These are phyloP conservation scores for Hyaloscypha variabilis DNA, from an alignment of 495 filamentous ascomycete genomes.

Conservation along the genomic window DNA sequence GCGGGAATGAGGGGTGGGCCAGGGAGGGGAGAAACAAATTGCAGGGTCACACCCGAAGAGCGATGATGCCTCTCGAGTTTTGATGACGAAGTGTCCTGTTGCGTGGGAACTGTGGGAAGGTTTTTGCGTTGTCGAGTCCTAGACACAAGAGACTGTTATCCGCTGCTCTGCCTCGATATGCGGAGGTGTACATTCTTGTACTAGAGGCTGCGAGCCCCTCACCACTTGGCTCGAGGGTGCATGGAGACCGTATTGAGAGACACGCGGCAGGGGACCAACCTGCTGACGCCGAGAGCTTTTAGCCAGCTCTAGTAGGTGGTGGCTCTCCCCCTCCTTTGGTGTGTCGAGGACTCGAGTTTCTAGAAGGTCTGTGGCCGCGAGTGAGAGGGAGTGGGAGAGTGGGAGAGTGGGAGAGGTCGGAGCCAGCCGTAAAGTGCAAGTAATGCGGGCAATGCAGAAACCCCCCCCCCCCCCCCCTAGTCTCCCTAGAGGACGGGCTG, in stretches of 20 bases:
- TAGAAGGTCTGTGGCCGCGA: not conserved
- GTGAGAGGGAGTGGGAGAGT: too few species aligned
- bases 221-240: not conserved
- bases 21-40: not conserved
- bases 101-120: too few species aligned
- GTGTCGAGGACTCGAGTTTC: constrained; percentile 16
- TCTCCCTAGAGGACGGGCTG: not conserved
- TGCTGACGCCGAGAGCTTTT: constrained; percentile 23
- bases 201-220: not conserved
- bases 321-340: constrained; percentile 13
- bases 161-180: not conserved
- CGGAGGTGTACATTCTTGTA: constrained; percentile 7
- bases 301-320: not conserved
- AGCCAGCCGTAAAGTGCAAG: constrained; percentile 7
- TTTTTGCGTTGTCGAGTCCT: too few species aligned
- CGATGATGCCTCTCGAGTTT: not conserved
- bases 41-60: not conserved
- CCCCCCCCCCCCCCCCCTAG: too few species aligned
- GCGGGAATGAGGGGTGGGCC: not conserved
- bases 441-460: not conserved
- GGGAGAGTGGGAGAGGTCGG: too few species aligned
- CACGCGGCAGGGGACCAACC: constrained; percentile 10
- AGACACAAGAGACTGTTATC: too few species aligned
- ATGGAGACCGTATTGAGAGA: constrained; percentile 13
- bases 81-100: not conserved